Base-by-base conservation (phyloP, 2,329 filamentous ascomycete species). In the Epichloe scottii region DNA sequence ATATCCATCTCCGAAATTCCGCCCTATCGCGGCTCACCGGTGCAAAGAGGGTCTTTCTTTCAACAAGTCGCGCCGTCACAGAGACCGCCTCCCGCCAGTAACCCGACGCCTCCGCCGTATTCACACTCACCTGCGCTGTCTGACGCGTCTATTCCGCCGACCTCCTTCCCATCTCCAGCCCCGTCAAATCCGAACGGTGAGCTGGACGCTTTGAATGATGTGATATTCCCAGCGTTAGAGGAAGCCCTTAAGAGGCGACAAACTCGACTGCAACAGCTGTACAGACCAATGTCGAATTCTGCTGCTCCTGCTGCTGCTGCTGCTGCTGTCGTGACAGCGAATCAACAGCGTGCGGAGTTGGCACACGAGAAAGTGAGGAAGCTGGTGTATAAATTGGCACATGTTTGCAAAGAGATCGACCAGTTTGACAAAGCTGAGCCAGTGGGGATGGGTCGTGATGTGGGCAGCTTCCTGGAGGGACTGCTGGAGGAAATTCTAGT, bases 401-500 rank as follows among this genome's bases (percentile, higher is more conserved):
- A 86, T 53, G 76, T 91, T 23, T 95, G 95, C 67, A 85, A 84
- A 62, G 89, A 95, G 65, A 89, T 98, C 61, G 91, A 98, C 66
- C 79, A 85, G 56, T 87, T 84, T 68, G 93, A 98, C 67, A 85
- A 85, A 64, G 79, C 83, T 42, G 86, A 89, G 58, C 88, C 89
- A 5, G 89, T 97, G 11, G 89, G 89, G 1, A 96, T 97, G 91
- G 91, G 89, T 0, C 84, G 88, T 43, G 90, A 91, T 26, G 89
- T 95, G 2, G 82, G 83, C 43, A 88, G 87, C 1, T 94, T 97
- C 59, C 69, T 97, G 7, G 93, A 98, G 66, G 91, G 90, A 0
- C 79, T 97, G 55, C 71, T 98, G 35, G 93, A 98, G 66, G 93
- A 98, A 72, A 85, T 98, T 23, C 71, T 98, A 21, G 89, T 96